Percentiles rank a stretch among this genome's conserved stretches.
These are phyloP conservation scores for Cercis canadensis DNA, from an alignment of 306 rosid genomes.

Conservation along the genomic window DNA sequence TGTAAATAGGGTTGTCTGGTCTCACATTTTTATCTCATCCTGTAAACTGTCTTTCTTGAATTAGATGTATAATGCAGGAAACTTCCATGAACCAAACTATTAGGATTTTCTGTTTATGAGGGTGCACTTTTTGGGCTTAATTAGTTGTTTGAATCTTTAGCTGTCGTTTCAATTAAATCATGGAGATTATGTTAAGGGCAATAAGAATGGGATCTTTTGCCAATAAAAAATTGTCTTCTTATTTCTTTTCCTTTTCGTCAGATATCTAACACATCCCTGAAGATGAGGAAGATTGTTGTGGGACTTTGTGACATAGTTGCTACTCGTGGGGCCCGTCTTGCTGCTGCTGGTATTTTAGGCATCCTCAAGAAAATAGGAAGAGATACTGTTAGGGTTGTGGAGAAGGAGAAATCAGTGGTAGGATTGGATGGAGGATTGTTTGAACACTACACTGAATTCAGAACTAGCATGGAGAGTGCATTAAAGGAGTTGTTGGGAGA, in stretches of 20 bases:
- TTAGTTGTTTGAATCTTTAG: no score
- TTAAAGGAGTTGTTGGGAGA: constrained; percentile 84
- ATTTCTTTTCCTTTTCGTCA: constrained; percentile 33
- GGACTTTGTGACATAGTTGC: constrained; percentile 77
- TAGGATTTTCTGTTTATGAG: constrained; percentile 2
- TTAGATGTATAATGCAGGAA: constrained; percentile 13
- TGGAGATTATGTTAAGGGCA: no score
- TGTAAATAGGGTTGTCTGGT: constrained; percentile 4
- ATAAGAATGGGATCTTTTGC: background rate
- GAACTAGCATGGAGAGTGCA: constrained; percentile 74
- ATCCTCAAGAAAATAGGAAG: constrained; percentile 90
- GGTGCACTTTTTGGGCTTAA: background rate
- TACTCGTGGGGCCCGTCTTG: constrained; percentile 81
- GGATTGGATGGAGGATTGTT: constrained; percentile 93
- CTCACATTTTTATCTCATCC: constrained; percentile 7
- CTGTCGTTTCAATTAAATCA: no score
- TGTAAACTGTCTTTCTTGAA: background rate
- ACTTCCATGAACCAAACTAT: constrained; percentile 13
- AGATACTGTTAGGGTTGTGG: constrained; percentile 66
- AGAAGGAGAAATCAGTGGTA: constrained; percentile 75
- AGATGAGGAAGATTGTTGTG: constrained; percentile 68
- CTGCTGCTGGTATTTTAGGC: constrained; percentile 88
- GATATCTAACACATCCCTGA: constrained; percentile 78
- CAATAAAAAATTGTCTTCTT: background rate
- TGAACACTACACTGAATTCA: constrained; percentile 83